Base-by-base conservation (phyloP, 345 rosid genomes). In the Mangifera indica region DNA sequence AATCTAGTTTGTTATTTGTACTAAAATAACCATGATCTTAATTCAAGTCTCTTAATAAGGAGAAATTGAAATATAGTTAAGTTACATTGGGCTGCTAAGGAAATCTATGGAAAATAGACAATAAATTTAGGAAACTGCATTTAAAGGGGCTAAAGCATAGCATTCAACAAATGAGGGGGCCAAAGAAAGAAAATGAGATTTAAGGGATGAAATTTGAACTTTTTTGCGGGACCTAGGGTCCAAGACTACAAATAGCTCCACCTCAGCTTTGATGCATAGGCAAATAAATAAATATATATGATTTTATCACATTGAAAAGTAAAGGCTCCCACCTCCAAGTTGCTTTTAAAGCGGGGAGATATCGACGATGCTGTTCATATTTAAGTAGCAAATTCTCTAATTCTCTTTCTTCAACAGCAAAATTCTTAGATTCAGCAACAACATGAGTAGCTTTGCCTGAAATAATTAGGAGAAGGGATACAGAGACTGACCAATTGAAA, bases 291-390 rank as follows among this genome's bases (percentile, higher is more conserved):
- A 48, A 63, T 6, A 22, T 32, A 42, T 40, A 29, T 1, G 54
- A 42, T 14, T 34, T 55, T 3, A 13, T 66, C 58, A 52, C 29
- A 48, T 18, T 29, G 54, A 17, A 67, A 53, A 72, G 55, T 26
- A 51, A n/a, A 29, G 57, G 63, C 69, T 62, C 89, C 67, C 78
- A 89, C 96, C 34, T 86, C 93, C 96, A 90, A 71, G 79, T 82
- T 60, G 82, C 74, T 65, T 65, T 2, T 26, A 37, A 45, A 72
- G 87, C 72, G 75, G 96, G 96, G 57, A 63, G 76, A 79, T 78
- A 59, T 32, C 24, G 71, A 78, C 40, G 64, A 67, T 75, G 81
- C 22, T 58, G 51, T 25, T 18, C 7, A 34, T 68, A 44, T 59
- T 63, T 70, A 77, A 78, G 72, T 60, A 14, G 64, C 58, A 72